phyloP scores from a whole-genome alignment of 345 rosid genomes.

The Citrus cavaleriei region DNA sequence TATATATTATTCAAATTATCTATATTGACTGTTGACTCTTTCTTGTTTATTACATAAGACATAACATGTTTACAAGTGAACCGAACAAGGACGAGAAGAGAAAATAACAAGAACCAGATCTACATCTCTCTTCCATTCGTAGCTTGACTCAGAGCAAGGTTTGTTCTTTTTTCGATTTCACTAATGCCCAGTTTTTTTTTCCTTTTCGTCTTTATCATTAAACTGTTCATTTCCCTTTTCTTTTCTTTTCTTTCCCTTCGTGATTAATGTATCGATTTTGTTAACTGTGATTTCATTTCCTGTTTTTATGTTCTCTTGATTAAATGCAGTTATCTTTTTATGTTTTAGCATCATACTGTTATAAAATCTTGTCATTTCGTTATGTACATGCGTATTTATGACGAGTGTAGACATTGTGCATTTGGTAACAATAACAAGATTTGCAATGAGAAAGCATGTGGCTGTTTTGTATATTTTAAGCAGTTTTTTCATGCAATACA shows the following conservation, averaged over 20 bases:
- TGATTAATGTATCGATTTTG: not conserved
- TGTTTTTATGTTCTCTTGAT: not conserved
- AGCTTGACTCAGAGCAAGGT: not conserved
- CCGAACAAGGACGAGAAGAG: not conserved
- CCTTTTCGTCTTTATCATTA: not conserved
- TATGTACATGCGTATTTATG: not conserved
- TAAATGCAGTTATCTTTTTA: not conserved
- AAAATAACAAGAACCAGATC: not conserved
- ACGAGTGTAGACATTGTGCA: not conserved
- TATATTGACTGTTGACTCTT: not conserved
- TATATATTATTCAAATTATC: no score
- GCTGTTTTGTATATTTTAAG: not conserved
- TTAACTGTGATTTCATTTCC: not conserved
- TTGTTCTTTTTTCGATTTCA: not conserved
- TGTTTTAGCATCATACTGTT: not conserved
- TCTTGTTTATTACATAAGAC: not conserved
- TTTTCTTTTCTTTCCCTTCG: not conserved
- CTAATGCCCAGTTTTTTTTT: not conserved
- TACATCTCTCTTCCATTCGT: not conserved
- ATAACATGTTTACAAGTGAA: not conserved
- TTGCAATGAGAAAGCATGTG: not conserved
- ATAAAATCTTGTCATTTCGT: not conserved
- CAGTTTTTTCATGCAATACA: not conserved
- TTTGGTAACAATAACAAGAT: not conserved
- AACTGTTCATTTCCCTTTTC: not conserved